Conservation (phyloP, 2,329 filamentous ascomycete species). For the Colletotrichum karsti region DNA sequence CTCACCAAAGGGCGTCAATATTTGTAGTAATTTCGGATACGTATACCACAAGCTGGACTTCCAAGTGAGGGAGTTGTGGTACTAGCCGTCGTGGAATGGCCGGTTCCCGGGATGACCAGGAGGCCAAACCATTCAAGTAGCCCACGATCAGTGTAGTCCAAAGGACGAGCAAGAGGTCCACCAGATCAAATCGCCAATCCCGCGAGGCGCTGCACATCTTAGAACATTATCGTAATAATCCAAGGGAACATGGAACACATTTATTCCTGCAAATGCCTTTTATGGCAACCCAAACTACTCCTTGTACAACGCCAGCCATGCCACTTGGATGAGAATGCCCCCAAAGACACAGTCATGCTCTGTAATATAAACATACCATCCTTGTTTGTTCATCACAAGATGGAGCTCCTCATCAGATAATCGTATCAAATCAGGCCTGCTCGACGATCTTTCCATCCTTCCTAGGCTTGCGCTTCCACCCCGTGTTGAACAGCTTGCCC, state of each 20-base stretch:
- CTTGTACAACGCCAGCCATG: constrained; percentile 16
- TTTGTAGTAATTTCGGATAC: no score
- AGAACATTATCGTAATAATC: no score
- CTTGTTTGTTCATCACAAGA: constrained; percentile 7
- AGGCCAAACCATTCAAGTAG: no score
- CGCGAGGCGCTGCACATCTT: no score
- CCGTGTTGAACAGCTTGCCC: constrained; percentile 78
- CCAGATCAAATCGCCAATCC: no score
- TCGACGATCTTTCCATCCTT: constrained; percentile 50
- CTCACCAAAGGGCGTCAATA: no score
- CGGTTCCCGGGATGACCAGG: no score
- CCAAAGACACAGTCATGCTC: constrained; percentile 18
- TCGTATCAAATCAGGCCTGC: constrained; percentile 11
- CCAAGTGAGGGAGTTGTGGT: no score
- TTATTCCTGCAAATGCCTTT: neutral
- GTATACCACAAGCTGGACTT: no score
- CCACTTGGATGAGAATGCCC: neutral
- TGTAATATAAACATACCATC: constrained; percentile 9
- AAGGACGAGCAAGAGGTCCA: no score
- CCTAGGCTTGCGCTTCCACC: constrained; percentile 78
- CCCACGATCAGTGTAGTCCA: no score
- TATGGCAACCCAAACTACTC: neutral
- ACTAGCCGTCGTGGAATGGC: no score
- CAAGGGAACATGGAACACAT: neutral
- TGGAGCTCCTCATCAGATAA: neutral